Conservation (phyloP, 495 filamentous ascomycete species). For the Penicillium simplicissimum region DNA sequence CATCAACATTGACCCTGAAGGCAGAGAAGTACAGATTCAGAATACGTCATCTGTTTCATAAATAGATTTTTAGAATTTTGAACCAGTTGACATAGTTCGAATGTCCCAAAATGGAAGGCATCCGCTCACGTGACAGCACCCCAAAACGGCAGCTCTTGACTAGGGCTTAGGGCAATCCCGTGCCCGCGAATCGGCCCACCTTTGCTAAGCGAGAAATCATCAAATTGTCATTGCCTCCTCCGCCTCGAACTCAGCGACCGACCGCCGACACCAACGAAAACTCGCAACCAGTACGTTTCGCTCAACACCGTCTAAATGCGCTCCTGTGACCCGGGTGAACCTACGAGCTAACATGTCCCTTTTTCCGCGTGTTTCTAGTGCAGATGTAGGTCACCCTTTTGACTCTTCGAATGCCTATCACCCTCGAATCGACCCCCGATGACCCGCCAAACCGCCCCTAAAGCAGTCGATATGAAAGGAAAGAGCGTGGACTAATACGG, state of each 20-base stretch:
- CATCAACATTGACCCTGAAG: neutral
- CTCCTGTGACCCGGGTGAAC: slow-evolving; percentile 21
- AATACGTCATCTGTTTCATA: neutral
- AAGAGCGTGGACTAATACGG: slow-evolving; percentile 39
- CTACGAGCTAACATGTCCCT: slow-evolving; percentile 40
- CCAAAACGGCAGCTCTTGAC: slow-evolving; percentile 17
- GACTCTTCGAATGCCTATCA: slow-evolving; percentile 20
- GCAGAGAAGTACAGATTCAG: neutral
- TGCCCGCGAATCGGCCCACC: slow-evolving; percentile 29
- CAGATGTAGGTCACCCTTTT: slow-evolving; percentile 65
- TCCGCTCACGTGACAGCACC: slow-evolving; percentile 12
- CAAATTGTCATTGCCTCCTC: slow-evolving; percentile 48
- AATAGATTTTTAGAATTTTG: neutral
- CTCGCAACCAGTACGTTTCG: slow-evolving; percentile 61
- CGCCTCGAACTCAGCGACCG: slow-evolving; percentile 48
- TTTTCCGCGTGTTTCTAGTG: slow-evolving; percentile 57
- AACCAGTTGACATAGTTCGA: neutral
- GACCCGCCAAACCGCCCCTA: slow-evolving; percentile 14
- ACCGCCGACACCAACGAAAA: slow-evolving; percentile 53
- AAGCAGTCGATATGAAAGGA: slow-evolving; percentile 9
- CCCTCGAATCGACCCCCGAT: slow-evolving; percentile 15
- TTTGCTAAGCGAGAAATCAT: slow-evolving; percentile 51
- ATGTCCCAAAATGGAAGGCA: slow-evolving; percentile 3
- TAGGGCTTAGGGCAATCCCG: slow-evolving; percentile 45
- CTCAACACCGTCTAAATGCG: slow-evolving; percentile 14